Evolutionary conservation across 805 yeast species (phyloP).

Genomic region (Schwanniomyces polymorphus): DNA sequence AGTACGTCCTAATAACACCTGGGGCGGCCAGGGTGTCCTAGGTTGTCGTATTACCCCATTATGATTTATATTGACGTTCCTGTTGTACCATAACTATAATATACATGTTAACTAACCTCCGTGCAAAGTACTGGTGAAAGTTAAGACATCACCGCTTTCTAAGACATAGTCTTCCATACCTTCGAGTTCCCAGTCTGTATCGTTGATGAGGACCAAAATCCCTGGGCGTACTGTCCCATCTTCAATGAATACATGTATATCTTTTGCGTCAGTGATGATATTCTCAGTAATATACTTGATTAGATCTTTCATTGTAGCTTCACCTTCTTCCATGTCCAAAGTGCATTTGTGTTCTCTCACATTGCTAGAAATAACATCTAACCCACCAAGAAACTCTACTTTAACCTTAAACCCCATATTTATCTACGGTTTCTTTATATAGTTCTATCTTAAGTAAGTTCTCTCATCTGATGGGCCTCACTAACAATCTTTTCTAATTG

Average conservation of each 20-base stretch:
- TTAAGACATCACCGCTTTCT: slow-evolving; percentile 71
- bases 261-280: slow-evolving; percentile 60
- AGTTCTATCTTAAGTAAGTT: too few relatives aligned
- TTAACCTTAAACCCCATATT: slow-evolving; percentile 32
- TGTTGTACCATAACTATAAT: neutral
- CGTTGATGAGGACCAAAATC: slow-evolving; percentile 85
- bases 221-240: slow-evolving; percentile 89
- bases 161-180: slow-evolving; percentile 83
- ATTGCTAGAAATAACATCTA: slow-evolving; percentile 73
- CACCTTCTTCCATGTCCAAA: slow-evolving; percentile 43
- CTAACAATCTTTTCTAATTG: neutral
- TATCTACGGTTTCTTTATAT: neutral
- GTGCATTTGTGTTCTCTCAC: slow-evolving; percentile 53
- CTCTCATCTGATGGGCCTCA: neutral
- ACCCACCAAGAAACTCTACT: slow-evolving; percentile 66
- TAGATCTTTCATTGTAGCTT: slow-evolving; percentile 49
- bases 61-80: slow-evolving; percentile 12
- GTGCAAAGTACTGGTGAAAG: slow-evolving; percentile 91
- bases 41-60: slow-evolving; percentile 61
- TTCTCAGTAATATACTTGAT: slow-evolving; percentile 53
- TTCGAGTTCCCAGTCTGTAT: slow-evolving; percentile 95
- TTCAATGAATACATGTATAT: slow-evolving; percentile 73
- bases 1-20: slow-evolving; percentile 47
- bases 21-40: slow-evolving; percentile 69
- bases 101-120: slow-evolving; percentile 64